Evolutionary conservation across 257 asterid species (phyloP).

Genomic region (Datura wrightii): DNA sequence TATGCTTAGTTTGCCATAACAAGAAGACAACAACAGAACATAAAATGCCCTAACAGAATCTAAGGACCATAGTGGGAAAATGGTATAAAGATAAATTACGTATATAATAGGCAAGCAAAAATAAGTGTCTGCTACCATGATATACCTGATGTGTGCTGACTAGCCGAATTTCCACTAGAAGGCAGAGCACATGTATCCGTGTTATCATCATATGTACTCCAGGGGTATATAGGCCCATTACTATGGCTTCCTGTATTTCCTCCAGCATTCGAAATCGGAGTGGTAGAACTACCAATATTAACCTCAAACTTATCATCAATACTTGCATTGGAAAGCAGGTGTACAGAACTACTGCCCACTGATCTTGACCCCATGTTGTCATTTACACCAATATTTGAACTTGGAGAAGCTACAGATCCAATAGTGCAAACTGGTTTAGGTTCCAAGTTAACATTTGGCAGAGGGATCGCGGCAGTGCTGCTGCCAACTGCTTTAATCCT

Average conservation of each 20-base stretch:
- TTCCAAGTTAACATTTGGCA: constrained; percentile 28
- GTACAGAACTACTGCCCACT: constrained; percentile 36
- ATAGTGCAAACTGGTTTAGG: constrained; percentile 35
- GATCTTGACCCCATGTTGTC: constrained; percentile 13
- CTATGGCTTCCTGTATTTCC: constrained; percentile 39
- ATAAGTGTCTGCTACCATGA: constrained; percentile 24
- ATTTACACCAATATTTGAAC: constrained; percentile 38
- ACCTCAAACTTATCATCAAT: constrained; percentile 40
- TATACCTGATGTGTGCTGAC: constrained; percentile 30
- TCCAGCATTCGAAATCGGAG: constrained; percentile 42
- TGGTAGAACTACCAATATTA: constrained; percentile 42
- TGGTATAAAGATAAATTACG: neutral
- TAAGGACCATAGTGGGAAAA: neutral
- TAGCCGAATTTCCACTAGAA: constrained; percentile 44
- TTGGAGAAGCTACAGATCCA: constrained; percentile 41
- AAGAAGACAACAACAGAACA: neutral
- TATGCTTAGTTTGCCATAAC: neutral
- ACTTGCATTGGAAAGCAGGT: constrained; percentile 45
- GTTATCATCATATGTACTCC: constrained; percentile 38
- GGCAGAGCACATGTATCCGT: constrained; percentile 52
- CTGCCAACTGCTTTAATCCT: constrained; percentile 48
- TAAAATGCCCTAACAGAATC: neutral
- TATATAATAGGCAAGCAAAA: neutral
- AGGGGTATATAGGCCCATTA: constrained; percentile 41
- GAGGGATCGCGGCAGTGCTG: constrained; percentile 40